phyloP scores from a whole-genome alignment of 2,329 filamentous ascomycete genomes.

The Dendryphion nanum region DNA sequence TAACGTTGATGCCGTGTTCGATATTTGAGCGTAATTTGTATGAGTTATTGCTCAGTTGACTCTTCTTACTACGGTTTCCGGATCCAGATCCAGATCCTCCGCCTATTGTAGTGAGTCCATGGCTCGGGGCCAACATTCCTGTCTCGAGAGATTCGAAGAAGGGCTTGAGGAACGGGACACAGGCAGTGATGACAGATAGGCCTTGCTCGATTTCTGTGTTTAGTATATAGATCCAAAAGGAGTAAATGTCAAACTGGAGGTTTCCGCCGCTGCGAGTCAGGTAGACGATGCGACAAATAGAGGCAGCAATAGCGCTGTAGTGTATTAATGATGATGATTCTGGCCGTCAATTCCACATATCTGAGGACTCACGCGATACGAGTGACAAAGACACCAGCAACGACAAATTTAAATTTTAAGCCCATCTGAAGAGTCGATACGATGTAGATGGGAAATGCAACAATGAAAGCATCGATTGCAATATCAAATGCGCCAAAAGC shows the following conservation, averaged over 20 bases:
- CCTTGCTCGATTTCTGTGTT: conserved; percentile 3
- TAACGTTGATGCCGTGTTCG: conserved; percentile 3
- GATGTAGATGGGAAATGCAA: conserved; percentile 3
- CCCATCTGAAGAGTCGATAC: conserved; percentile 5
- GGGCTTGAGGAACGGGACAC: conserved; percentile 6
- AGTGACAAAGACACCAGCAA: conserved; percentile 4
- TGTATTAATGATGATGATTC: not conserved
- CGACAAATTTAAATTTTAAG: conserved; percentile 2
- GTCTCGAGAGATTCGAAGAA: conserved; percentile 7
- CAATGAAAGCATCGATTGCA: conserved; percentile 5
- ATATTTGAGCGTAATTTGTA: not conserved
- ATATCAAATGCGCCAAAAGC: conserved; percentile 3
- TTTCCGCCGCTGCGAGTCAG: not conserved
- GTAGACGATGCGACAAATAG: conserved; percentile 1
- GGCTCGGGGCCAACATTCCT: conserved; percentile 5
- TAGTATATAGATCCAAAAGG: conserved; percentile 4
- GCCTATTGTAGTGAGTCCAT: not conserved
- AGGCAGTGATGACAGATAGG: conserved; percentile 4
- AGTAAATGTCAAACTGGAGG: not conserved
- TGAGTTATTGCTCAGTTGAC: conserved; percentile 2
- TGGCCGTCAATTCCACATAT: not conserved
- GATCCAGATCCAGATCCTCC: not conserved
- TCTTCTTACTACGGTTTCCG: conserved; percentile 3
- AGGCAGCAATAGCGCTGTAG: conserved; percentile 3
- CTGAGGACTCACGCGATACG: conserved; percentile 2